Evolutionary conservation across 805 yeast genomes (phyloP).

Genomic region (Ogataea methanolica): DNA sequence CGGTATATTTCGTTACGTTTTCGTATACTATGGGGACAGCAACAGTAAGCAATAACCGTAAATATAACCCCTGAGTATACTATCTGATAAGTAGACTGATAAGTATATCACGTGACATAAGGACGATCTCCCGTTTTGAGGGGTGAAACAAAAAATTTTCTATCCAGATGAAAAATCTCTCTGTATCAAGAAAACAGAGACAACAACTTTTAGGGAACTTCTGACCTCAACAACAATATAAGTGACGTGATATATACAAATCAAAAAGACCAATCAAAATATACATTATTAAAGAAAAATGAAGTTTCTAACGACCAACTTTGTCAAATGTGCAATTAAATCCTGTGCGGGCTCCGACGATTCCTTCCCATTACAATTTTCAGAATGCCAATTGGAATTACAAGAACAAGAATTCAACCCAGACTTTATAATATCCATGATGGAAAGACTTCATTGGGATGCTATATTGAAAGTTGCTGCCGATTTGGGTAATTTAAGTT

Average conservation of each 20-base stretch:
- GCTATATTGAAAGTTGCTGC: conserved; percentile 75
- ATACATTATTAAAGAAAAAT: conserved; percentile 32
- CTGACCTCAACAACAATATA: too few species aligned
- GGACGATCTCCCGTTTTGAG: too few species aligned
- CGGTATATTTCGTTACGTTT: too few species aligned
- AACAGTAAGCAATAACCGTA: too few species aligned
- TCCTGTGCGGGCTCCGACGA: conserved; percentile 68
- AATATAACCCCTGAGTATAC: too few species aligned
- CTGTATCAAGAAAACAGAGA: too few species aligned
- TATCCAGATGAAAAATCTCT: too few species aligned
- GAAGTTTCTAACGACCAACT: conserved; percentile 95
- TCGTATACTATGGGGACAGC: too few species aligned
- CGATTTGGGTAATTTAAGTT: conserved; percentile 62
- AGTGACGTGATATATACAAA: not conserved
- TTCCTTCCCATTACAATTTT: conserved; percentile 76
- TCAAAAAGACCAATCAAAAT: not conserved
- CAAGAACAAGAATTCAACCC: conserved; percentile 81
- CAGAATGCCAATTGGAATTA: conserved; percentile 64
- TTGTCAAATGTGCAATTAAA: conserved; percentile 89
- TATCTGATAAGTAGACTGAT: too few species aligned
- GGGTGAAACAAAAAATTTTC: too few species aligned
- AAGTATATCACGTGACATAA: too few species aligned
- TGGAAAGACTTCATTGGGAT: conserved; percentile 83
- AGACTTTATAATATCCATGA: conserved; percentile 68
- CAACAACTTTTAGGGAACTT: too few species aligned